phyloP scores from a whole-genome alignment of 2,329 filamentous ascomycete species.

The Sarocladium kiliense region DNA sequence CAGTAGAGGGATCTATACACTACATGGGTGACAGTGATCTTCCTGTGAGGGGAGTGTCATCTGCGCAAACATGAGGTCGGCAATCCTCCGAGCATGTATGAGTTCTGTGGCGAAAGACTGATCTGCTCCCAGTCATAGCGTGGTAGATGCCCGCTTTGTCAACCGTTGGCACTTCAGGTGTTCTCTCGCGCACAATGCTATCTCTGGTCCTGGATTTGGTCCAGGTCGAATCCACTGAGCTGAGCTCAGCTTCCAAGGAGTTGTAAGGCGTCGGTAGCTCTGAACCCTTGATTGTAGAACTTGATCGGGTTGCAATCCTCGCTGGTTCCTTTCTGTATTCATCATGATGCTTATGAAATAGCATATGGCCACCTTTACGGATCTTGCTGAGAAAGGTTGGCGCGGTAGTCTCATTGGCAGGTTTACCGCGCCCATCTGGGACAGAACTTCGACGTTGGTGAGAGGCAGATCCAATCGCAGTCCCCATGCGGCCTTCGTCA shows the following conservation, averaged over 20 bases:
- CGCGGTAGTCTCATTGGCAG: background rate
- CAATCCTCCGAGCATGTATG: constrained; percentile 6
- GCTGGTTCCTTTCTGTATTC: background rate
- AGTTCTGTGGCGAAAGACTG: background rate
- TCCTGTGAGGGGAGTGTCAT: background rate
- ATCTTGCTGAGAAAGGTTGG: background rate
- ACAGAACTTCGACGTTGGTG: background rate
- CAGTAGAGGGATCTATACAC: background rate
- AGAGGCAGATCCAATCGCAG: background rate
- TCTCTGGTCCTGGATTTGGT: background rate
- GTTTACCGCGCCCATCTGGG: background rate
- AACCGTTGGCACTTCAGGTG: background rate
- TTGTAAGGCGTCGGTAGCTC: background rate
- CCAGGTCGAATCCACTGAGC: background rate
- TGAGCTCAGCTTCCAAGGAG: background rate
- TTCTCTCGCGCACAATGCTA: background rate
- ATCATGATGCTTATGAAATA: background rate
- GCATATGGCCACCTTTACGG: background rate
- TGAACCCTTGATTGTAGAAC: background rate
- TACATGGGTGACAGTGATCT: background rate
- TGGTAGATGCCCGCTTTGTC: background rate
- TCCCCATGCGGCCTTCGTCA: background rate
- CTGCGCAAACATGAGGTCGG: background rate
- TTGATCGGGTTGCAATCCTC: background rate
- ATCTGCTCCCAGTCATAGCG: background rate